A percentile compares a stretch with the other conserved stretches of the same genome.
Evolutionary conservation across 2,329 filamentous ascomycete genomes (phyloP).

Genomic region (Botrytis cinerea): DNA sequence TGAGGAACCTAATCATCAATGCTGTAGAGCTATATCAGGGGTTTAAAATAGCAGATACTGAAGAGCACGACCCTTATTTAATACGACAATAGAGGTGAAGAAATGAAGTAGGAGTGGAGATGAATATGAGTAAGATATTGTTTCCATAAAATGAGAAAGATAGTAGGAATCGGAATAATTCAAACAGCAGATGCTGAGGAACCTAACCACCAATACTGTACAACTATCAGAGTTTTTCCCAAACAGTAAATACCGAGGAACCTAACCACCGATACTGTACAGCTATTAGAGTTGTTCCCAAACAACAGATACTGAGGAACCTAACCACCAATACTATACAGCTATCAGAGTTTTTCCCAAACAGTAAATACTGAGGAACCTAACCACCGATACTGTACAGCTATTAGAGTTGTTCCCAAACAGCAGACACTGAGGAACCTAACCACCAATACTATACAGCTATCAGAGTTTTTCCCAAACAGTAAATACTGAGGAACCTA

Average conservation of each 20-base stretch:
- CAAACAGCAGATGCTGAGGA: not conserved
- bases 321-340: not conserved
- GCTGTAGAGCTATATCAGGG: not conserved
- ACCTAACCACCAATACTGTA: slow-evolving; percentile 1
- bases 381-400: not conserved
- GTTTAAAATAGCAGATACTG: not conserved
- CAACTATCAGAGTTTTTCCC: not conserved
- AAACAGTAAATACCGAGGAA: not conserved
- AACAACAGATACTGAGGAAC: not conserved
- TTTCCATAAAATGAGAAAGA: not conserved
- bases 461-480: slow-evolving; percentile 2
- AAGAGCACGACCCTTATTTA: not conserved
- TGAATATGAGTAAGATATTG: not conserved
- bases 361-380: not conserved
- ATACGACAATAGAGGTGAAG: not conserved
- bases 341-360: not conserved
- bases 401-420: not conserved
- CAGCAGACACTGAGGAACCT: not conserved
- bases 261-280: not conserved
- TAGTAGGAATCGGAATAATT: not conserved
- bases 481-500: not conserved
- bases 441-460: not conserved
- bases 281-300: slow-evolving; percentile 3
- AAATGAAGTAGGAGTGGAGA: not conserved
- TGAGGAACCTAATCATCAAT: not conserved